Evolutionary conservation across 176 grass and related monocot species (phyloP).

Genomic region (Dactylis glomerata): DNA sequence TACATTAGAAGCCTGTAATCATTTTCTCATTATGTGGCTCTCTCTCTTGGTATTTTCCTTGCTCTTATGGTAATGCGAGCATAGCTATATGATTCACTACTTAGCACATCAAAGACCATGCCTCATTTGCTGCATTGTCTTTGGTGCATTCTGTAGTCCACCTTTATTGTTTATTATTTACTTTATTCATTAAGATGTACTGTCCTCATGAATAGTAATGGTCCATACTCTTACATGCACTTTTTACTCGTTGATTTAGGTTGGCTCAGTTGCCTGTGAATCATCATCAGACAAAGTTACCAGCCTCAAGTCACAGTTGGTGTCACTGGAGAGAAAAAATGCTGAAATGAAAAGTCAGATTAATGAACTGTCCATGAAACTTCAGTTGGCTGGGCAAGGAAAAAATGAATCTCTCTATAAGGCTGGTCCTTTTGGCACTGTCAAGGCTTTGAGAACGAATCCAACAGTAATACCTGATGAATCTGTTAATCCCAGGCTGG

Average conservation of each 20-base stretch:
- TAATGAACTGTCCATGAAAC: slow-evolving; percentile 60
- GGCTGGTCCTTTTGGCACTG: slow-evolving; percentile 83
- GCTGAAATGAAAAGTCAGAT: slow-evolving; percentile 83
- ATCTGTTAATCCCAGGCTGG: slow-evolving; percentile 73
- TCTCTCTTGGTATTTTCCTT: neutral
- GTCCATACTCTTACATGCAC: slow-evolving; percentile 7
- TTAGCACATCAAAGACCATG: neutral
- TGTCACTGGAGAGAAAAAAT: slow-evolving; percentile 60
- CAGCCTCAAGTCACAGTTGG: slow-evolving; percentile 52
- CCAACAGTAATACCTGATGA: slow-evolving; percentile 72
- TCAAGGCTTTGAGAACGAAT: slow-evolving; percentile 88
- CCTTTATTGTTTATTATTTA: slow-evolving; percentile 3
- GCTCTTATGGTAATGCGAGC: neutral
- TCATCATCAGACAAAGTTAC: slow-evolving; percentile 41
- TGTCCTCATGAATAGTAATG: neutral
- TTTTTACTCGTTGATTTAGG: slow-evolving; percentile 36
- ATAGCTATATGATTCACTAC: neutral
- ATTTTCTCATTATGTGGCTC: neutral
- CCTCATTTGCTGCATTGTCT: neutral
- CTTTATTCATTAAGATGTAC: neutral
- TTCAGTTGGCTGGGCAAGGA: slow-evolving; percentile 70
- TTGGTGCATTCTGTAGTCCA: neutral
- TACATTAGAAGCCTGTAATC: neutral
- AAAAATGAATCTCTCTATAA: slow-evolving; percentile 45
- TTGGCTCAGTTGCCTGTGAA: slow-evolving; percentile 59